Evolutionary conservation across 1,284 basidiomycete genomes (phyloP), one percentile per base, ranked within the genome.

Genomic region (Boletus holoroseus): DNA sequence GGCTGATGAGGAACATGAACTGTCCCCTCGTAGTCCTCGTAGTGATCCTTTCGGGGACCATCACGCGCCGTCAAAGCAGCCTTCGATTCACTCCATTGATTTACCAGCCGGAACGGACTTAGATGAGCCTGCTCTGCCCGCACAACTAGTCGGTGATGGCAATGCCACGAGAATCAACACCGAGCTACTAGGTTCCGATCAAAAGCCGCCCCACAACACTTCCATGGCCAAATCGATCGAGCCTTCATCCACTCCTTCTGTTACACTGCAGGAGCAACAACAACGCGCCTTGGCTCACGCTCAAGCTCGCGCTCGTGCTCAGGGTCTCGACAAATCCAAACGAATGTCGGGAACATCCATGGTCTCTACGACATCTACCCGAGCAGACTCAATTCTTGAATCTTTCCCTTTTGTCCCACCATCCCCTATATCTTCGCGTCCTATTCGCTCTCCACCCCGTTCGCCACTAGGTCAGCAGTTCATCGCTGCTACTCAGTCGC

Each of bases 341-440:
- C 73, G 81, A 47, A 74, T 79, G 51, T 85, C 84, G 7, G 75
- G 76, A 54, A 77, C 80, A 12, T 86, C 85, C 24, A 76, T 80
- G 47, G 67, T 84, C 50, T 82, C 82, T 31, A 78, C 80, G 11
- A 73, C 82, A n/a, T 83, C 83, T 20, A 81, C 81, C 3, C 75
- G 77, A 50, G 83, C 85, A 35, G 88, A 91, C 64, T 89, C 88
- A 1, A 87, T 91, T 55, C 74, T 91, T 20, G 87, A 88, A 67
- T 83, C 79, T 22, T 91, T 91, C 75, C 86, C 86, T 37, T 90
- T 91, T 63, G 87, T 91, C 7, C 88, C 88, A 20, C 88, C 88
- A 0, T 88, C 85, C 4, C 88, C 88, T 6, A 89, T 91, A 55
- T 87, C 85, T 15, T 79, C 85, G 58, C 75, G 83, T 43, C 88